These are phyloP conservation scores for Blastobotrys buckinghamii DNA, from an alignment of 1,139 yeast genomes.

Conservation along the genomic window DNA sequence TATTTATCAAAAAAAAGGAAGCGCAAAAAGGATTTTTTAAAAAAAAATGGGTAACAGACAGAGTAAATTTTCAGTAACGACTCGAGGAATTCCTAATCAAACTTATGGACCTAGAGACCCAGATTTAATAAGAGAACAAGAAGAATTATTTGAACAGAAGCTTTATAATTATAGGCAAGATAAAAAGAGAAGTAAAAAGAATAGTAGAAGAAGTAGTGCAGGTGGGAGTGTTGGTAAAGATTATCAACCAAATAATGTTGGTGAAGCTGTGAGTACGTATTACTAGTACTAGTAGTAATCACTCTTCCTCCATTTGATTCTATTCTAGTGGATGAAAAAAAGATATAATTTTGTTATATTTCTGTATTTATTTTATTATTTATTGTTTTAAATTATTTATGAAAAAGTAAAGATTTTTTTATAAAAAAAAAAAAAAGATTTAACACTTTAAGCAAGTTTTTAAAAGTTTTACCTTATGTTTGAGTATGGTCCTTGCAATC, in stretches of 20 bases:
- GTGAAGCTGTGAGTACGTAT: neutral
- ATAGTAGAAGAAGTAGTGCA: neutral
- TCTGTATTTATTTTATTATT: too few species aligned
- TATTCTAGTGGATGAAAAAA: too few species aligned
- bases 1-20: neutral
- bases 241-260: too few species aligned
- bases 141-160: neutral
- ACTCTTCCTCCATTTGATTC: too few species aligned
- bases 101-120: conserved; percentile 8
- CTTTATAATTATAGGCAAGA: neutral
- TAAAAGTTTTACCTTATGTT: too few species aligned
- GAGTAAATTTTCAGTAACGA: neutral
- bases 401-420: too few species aligned
- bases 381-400: too few species aligned
- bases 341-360: too few species aligned
- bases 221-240: neutral
- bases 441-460: too few species aligned
- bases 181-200: neutral
- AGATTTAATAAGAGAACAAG: neutral
- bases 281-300: too few species aligned
- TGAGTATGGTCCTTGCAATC: too few species aligned
- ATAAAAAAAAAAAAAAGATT: too few species aligned
- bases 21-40: neutral
- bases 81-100: neutral
- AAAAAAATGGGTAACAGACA: conserved; percentile 2